Conservation (phyloP, 306 rosid genomes). For the Neltuma alba region DNA sequence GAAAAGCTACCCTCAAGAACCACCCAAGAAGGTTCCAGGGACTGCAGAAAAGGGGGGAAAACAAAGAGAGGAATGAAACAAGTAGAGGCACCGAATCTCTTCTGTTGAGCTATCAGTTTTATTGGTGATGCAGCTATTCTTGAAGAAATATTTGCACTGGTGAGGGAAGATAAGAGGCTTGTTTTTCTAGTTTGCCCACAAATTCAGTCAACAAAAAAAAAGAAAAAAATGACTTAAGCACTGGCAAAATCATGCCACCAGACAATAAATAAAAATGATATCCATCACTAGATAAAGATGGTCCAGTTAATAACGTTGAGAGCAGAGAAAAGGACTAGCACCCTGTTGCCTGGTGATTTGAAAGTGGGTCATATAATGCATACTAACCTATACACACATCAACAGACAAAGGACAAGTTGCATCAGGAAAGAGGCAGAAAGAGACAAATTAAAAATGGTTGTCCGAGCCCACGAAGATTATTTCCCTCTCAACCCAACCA, state of each 20-base stretch:
- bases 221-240: conserved; percentile 19
- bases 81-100: neutral
- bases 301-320: conserved; percentile 5
- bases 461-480: conserved; percentile 39
- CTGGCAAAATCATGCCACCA: conserved; percentile 23
- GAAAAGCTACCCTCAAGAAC: conserved; percentile 15
- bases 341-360: conserved; percentile 9
- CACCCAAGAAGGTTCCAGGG: conserved; percentile 8
- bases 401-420: conserved; percentile 33
- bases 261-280: conserved; percentile 34
- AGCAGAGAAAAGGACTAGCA: conserved; percentile 17
- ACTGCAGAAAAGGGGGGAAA: neutral
- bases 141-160: neutral
- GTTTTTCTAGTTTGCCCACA: neutral
- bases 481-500: conserved; percentile 3
- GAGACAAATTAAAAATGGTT: conserved; percentile 41
- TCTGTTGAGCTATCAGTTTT: neutral
- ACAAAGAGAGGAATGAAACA: conserved; percentile 21
- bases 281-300: conserved; percentile 32
- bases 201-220: conserved; percentile 5
- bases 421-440: conserved; percentile 29
- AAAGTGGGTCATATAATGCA: conserved; percentile 43
- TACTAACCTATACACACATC: conserved; percentile 20
- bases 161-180: neutral
- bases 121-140: conserved; percentile 11